Evolutionary conservation across 2,329 filamentous ascomycete genomes (phyloP).

Genomic region (Fusarium vanettenii): DNA sequence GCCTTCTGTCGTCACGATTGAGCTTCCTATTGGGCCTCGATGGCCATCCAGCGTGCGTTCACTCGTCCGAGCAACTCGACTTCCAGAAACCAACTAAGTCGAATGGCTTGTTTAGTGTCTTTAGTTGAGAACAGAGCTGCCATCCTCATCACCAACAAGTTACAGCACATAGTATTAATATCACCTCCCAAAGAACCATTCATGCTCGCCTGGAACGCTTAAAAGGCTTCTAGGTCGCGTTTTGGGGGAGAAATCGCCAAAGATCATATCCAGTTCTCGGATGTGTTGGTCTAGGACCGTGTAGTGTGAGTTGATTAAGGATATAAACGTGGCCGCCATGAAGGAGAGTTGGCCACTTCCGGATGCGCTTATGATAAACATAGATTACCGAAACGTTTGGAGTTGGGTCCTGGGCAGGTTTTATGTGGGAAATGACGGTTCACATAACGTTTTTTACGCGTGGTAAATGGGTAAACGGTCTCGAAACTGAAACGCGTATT

Average conservation of each 20-base stretch:
- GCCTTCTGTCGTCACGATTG: neutral
- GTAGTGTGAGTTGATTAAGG: neutral
- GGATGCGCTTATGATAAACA: neutral
- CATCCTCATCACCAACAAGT: neutral
- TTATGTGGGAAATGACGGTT: neutral
- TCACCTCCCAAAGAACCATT: neutral
- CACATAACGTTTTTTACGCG: neutral
- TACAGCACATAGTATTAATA: too few relatives aligned
- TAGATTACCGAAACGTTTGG: accelerated
- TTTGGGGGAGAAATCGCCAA: neutral
- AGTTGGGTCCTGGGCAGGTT: neutral
- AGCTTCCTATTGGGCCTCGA: neutral
- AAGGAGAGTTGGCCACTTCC: neutral
- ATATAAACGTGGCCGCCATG: too few relatives aligned
- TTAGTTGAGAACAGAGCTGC: neutral
- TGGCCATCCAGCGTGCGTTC: neutral
- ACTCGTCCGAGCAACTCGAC: neutral
- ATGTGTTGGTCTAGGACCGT: neutral
- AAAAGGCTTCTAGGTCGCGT: neutral
- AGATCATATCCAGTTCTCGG: neutral
- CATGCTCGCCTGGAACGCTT: neutral
- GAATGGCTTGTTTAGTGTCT: neutral
- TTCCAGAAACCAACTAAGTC: neutral
- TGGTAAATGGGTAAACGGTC: neutral
- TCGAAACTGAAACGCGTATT: neutral